These are phyloP conservation scores for Peniophora sp. DNA, from an alignment of 1,284 basidiomycete genomes.

Conservation along the genomic window DNA sequence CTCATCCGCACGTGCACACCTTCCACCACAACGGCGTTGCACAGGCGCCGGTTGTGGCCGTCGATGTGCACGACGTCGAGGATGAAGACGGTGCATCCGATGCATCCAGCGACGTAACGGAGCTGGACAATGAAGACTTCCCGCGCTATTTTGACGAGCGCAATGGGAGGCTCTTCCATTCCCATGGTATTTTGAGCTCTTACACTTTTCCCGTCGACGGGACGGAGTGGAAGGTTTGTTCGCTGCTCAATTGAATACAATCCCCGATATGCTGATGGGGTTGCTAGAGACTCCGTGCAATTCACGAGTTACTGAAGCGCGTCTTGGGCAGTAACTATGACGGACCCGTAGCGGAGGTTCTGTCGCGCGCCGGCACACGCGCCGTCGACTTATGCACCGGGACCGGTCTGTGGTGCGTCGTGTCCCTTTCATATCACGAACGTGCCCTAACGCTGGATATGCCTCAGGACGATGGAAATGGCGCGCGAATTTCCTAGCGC, in stretches of 20 bases:
- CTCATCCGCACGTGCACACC: no score
- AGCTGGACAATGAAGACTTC: conserved; percentile 41
- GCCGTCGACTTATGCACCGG: conserved; percentile 67
- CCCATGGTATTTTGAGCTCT: conserved; percentile 50
- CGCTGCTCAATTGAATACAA: neutral
- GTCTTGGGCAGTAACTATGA: conserved; percentile 45
- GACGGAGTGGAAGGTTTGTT: conserved; percentile 49
- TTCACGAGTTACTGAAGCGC: conserved; percentile 38
- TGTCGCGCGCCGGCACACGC: conserved; percentile 30
- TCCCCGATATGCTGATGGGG: neutral
- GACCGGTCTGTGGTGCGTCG: conserved; percentile 56
- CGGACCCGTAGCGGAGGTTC: conserved; percentile 46
- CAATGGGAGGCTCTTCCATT: conserved; percentile 55
- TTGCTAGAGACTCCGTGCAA: conserved; percentile 40
- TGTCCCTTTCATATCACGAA: neutral
- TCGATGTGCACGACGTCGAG: conserved; percentile 9
- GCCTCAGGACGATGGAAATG: conserved; percentile 63
- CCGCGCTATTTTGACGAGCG: conserved; percentile 48
- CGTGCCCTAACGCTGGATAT: conserved; percentile 12
- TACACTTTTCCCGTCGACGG: conserved; percentile 56
- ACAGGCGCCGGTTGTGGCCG: neutral
- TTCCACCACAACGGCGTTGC: neutral
- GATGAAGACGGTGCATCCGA: conserved; percentile 28
- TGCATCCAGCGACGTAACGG: conserved; percentile 31
- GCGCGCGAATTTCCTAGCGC: conserved; percentile 53